A percentile compares a stretch with the other conserved stretches of the same genome.
These are phyloP conservation scores for Coniosporium apollinis DNA, from an alignment of 495 filamentous ascomycete genomes.

Conservation along the genomic window DNA sequence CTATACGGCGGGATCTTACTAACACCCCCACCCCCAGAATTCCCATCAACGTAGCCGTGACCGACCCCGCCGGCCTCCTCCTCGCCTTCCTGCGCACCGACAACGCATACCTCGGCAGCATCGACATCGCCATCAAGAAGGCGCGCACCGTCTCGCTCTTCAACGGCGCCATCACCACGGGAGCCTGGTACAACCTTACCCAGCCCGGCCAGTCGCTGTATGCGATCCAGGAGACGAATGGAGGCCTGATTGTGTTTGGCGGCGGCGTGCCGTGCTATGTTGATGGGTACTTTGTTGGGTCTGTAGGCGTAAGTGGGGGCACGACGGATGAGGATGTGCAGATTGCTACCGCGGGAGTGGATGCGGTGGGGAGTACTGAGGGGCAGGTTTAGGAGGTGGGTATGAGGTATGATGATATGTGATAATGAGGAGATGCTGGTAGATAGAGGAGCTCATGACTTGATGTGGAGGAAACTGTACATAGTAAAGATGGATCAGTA, in stretches of 20 bases:
- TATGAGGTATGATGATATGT: no score
- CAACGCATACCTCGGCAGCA: conserved; percentile 8
- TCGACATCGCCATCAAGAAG: conserved; percentile 14
- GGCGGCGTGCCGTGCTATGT: conserved; percentile 11
- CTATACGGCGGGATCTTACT: background rate
- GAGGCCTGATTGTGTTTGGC: conserved; percentile 10
- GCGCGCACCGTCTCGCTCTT: conserved; percentile 11
- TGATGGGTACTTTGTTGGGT: conserved; percentile 11
- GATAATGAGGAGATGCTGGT: no score
- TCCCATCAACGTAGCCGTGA: conserved; percentile 9
- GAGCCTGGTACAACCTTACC: conserved; percentile 1
- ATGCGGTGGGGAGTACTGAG: conserved; percentile 5
- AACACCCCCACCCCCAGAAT: background rate
- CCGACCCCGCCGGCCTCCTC: conserved; percentile 9
- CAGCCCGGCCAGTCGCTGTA: conserved; percentile 7
- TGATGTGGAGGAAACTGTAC: no score
- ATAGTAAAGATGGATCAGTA: no score
- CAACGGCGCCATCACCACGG: conserved; percentile 7
- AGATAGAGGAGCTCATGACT: no score
- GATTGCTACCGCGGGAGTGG: conserved; percentile 2
- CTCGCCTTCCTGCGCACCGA: conserved; percentile 13
- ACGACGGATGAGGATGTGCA: conserved; percentile 10
- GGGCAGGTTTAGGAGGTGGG: no score
- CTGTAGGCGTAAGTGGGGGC: conserved; percentile 11
- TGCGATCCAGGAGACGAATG: conserved; percentile 13